phyloP scores from a whole-genome alignment of 176 grass and related monocot genomes.

The Pontederia crassipes region DNA sequence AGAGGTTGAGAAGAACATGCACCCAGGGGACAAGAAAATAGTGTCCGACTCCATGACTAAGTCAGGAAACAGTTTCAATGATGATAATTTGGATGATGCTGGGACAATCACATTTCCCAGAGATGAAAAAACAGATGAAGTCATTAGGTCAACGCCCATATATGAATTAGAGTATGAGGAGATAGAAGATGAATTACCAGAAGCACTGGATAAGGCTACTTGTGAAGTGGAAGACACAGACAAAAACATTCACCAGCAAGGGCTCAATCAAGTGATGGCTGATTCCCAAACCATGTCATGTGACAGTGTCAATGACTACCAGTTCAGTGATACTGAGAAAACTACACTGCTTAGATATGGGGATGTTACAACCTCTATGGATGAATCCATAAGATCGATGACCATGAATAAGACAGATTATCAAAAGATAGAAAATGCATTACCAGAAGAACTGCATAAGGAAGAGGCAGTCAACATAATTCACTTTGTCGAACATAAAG shows the following conservation, averaged over 20 bases:
- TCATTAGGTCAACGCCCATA: constrained; percentile 1
- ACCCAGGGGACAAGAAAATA: too few relatives aligned
- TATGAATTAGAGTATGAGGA: constrained; percentile 21
- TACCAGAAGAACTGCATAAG: constrained; percentile 16
- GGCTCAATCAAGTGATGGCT: constrained; percentile 34
- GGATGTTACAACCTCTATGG: neutral
- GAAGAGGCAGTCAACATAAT: constrained; percentile 27
- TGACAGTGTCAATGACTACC: constrained; percentile 1
- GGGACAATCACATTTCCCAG: too few relatives aligned
- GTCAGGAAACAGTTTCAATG: too few relatives aligned
- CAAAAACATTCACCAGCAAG: constrained; percentile 22
- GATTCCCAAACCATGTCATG: constrained; percentile 29
- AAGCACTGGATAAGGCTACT: constrained; percentile 21
- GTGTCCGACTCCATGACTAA: too few relatives aligned
- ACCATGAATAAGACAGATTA: constrained; percentile 19
- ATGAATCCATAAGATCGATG: neutral
- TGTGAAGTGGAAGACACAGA: constrained; percentile 22
- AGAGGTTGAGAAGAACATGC: too few relatives aligned
- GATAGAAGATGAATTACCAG: constrained; percentile 18
- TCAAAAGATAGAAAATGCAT: constrained; percentile 12
- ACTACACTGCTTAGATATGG: constrained; percentile 7
- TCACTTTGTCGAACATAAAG: constrained; percentile 40
- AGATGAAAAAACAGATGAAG: too few relatives aligned
- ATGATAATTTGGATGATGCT: too few relatives aligned
- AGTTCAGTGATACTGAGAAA: constrained; percentile 12